Evolutionary conservation across 257 asterid species (phyloP).

Genomic region (Cynanchum wilfordii): DNA sequence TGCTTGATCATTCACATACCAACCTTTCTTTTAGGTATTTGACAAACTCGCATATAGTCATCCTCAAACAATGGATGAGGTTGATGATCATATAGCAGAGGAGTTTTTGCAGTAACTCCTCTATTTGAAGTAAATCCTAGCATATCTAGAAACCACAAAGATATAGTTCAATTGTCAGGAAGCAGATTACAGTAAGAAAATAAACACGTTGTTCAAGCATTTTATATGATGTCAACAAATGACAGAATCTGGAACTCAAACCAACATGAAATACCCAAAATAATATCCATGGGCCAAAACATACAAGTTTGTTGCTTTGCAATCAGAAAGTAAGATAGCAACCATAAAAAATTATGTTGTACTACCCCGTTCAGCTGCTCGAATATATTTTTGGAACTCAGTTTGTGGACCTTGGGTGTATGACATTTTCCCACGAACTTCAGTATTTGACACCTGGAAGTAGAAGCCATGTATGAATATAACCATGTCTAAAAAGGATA

Average conservation of each 20-base stretch:
- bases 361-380: slow-evolving; percentile 3
- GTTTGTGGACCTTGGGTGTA: neutral
- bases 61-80: slow-evolving; percentile 48
- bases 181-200: neutral
- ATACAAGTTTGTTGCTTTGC: neutral
- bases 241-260: neutral
- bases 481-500: neutral
- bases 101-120: slow-evolving; percentile 1
- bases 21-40: slow-evolving; percentile 70
- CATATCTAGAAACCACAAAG: slow-evolving; percentile 10
- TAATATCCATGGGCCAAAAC: neutral
- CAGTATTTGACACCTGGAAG: slow-evolving; percentile 12
- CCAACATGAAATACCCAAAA: neutral
- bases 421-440: slow-evolving; percentile 5
- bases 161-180: neutral
- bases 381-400: slow-evolving; percentile 3
- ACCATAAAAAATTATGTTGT: neutral
- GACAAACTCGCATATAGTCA: slow-evolving; percentile 60
- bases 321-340: neutral
- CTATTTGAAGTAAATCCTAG: neutral
- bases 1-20: neutral
- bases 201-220: neutral
- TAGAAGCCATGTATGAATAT: neutral
- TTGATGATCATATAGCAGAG: slow-evolving; percentile 55
- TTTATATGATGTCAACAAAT: neutral